Evolutionary conservation across 345 rosid genomes (phyloP), one percentile per base, ranked within the genome.

Genomic region (Isatis tinctoria): DNA sequence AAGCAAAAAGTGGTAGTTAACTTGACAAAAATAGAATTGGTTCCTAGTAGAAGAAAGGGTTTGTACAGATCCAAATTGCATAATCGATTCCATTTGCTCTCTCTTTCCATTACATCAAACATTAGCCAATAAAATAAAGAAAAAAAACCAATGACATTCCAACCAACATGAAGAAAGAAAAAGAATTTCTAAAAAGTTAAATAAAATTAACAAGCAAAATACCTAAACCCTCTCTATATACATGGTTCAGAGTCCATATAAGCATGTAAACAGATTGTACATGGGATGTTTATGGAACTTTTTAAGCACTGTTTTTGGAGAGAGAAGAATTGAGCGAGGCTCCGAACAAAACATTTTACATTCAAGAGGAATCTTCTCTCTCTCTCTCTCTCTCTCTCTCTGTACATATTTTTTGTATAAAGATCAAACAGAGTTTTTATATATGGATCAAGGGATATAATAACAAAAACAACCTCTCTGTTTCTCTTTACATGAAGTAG

Each of bases 401-500:
- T 53, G 61, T 14, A 24, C 48, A 32, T 17, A 1, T 41, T 41
- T 39, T 16, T 51, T 43, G 32, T 73, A 52, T 60, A 71, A 37
- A 28, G 45, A 57, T 45, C 26, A 59, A 41, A 70, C 47, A 59
- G 66, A 60, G 39, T 8, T 54, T 27, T 47, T 10, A 3, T 60
- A 18, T 8, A 26, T 35, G 10, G 36, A 59, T 12, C 0, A 68
- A 40, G 28, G 35, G 16, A 43, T 10, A 57, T 58, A 11, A 18
- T 8, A 48, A 16, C 1, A 36, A 37, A 52, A 47, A 8, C 24
- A 33, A 20, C 43, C 12, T 56, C 65, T 74, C 22, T 41, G 22
- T 22, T 17, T 73, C 39, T 48, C 75, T 84, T 81, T 92, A 95
- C 99, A 95, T 92, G 81, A 92, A 95, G 79, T 95, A 95, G 86